Evolutionary conservation across 805 yeast genomes (phyloP), one percentile per base, ranked within the genome.

Genomic region (Metschnikowia colocasiae): DNA sequence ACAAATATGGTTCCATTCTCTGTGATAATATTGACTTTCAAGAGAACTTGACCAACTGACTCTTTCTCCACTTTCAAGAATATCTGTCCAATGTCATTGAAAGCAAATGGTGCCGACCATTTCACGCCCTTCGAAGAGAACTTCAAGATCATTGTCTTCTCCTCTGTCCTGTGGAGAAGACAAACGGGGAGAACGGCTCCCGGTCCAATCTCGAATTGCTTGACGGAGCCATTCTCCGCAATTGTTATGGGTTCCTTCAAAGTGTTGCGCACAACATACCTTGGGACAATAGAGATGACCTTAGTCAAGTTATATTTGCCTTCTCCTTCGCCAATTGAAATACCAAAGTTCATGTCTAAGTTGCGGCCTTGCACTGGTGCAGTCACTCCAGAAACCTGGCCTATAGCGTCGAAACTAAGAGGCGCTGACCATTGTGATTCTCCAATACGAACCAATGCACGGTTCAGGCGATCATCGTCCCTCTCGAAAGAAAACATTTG

Each of bases 21-120:
- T n/a, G 89, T 71, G 30, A 84, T 62, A 22, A 89, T 79, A 48
- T 85, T 91, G 25, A 88, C 78, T 59, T 86, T 82, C 29, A 90
- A 65, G 33, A 94, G 70, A 22, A 77, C 72, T 58, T 87, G 95
- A 0, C 87, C 87, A 12, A 77, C 68, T n/a, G 76, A 76, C 25
- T 76, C 80, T 47, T 80, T 82, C 50, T 76, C 72, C 2, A 89
- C 78, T 55, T 92, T 86, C 53, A 94, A 71, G 60, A 79, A 86
- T 0, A 85, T 69, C 47, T 86, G 84, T 4, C 99, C 99, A 40
- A 90, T 77, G 58, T 92, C 96, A 44, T 84, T 81, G 54, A 94
- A 79, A 16, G 77, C 75, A 61, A 95, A 89, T 1, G 98, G 95
- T 0, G 97, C 82, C 0, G 97, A 87, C 95, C 96, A 89, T 26